A percentile compares a stretch with the other conserved stretches of the same genome.
These are phyloP conservation scores for Suillus spraguei DNA, from an alignment of 768 basidiomycete species.

Conservation along the genomic window DNA sequence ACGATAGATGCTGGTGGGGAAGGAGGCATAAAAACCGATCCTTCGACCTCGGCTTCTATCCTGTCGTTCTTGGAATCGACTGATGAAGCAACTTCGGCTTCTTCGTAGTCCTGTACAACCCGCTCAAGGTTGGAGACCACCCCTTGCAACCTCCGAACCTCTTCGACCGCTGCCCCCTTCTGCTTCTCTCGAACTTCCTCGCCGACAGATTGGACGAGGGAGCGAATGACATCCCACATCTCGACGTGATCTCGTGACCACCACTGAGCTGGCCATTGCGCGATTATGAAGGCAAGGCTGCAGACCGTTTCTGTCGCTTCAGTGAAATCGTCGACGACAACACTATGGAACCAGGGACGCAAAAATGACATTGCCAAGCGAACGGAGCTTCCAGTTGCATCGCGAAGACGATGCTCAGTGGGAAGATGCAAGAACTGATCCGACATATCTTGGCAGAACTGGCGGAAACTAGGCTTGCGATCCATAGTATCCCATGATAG, in stretches of 20 bases:
- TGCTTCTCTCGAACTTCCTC: slow-evolving; percentile 64
- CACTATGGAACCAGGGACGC: slow-evolving; percentile 67
- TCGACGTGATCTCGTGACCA: slow-evolving; percentile 69
- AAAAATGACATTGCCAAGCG: slow-evolving; percentile 69
- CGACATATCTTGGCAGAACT: slow-evolving; percentile 73
- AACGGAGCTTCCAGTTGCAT: slow-evolving; percentile 69
- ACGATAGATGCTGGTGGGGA: slow-evolving; percentile 20
- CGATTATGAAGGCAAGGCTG: slow-evolving; percentile 51
- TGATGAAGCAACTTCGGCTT: slow-evolving; percentile 27
- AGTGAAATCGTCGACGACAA: slow-evolving; percentile 43
- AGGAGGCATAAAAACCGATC: slow-evolving; percentile 19
- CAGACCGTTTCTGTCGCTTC: slow-evolving; percentile 39
- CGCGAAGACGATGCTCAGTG: slow-evolving; percentile 58
- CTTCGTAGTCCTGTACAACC: slow-evolving; percentile 44
- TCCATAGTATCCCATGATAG: slow-evolving; percentile 58
- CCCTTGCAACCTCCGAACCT: slow-evolving; percentile 50
- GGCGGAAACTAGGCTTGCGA: slow-evolving; percentile 63
- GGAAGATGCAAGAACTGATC: slow-evolving; percentile 59
- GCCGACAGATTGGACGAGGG: slow-evolving; percentile 60
- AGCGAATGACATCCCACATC: slow-evolving; percentile 58
- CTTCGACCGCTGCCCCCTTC: slow-evolving; percentile 42
- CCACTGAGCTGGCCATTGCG: slow-evolving; percentile 69
- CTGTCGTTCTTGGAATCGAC: slow-evolving; percentile 21
- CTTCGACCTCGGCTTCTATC: slow-evolving; percentile 17
- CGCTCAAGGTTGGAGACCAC: slow-evolving; percentile 54